phyloP scores from a whole-genome alignment of 805 yeast species.

The Ogataea nakhonphanomensis region DNA sequence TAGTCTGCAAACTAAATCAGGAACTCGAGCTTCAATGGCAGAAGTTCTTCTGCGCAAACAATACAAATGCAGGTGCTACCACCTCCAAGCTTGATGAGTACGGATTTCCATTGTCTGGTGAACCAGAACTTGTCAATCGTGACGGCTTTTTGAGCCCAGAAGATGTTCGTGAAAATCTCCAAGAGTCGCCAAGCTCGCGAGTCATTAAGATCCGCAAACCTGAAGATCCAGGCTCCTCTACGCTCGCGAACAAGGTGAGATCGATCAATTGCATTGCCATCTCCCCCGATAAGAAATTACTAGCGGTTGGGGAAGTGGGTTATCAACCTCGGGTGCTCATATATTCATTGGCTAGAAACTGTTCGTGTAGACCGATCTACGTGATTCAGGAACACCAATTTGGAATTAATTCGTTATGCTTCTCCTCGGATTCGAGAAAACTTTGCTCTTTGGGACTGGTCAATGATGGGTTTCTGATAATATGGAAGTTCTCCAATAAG shows the following conservation, averaged over 20 bases:
- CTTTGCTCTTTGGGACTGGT: conserved; percentile 63
- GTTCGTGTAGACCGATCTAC: conserved; percentile 47
- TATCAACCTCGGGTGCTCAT: conserved; percentile 62
- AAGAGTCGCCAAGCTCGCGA: conserved; percentile 11
- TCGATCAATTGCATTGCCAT: conserved; percentile 56
- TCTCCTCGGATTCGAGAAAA: conserved; percentile 54
- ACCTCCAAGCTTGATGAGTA: conserved; percentile 28
- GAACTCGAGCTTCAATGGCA: conserved; percentile 31
- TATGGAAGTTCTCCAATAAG: conserved; percentile 47
- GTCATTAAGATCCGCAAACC: conserved; percentile 16
- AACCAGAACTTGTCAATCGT: conserved; percentile 30
- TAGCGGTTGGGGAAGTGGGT: conserved; percentile 73
- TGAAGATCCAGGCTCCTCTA: conserved; percentile 17
- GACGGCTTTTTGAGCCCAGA: conserved; percentile 15
- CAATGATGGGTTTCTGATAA: conserved; percentile 63
- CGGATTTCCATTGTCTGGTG: conserved; percentile 34
- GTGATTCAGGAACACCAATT: conserved; percentile 60
- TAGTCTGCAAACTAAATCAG: conserved; percentile 38
- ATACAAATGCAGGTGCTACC: conserved; percentile 6
- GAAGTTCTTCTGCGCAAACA: conserved; percentile 52
- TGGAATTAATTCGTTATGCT: conserved; percentile 54
- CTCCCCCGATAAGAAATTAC: conserved; percentile 47
- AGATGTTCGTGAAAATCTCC: conserved; percentile 7
- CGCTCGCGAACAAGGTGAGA: conserved; percentile 40
- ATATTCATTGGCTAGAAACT: conserved; percentile 52